Percentiles rank a stretch among this genome's conserved stretches.
Conservation (phyloP, 805 yeast genomes). For the Myxozyma mucilagina region DNA sequence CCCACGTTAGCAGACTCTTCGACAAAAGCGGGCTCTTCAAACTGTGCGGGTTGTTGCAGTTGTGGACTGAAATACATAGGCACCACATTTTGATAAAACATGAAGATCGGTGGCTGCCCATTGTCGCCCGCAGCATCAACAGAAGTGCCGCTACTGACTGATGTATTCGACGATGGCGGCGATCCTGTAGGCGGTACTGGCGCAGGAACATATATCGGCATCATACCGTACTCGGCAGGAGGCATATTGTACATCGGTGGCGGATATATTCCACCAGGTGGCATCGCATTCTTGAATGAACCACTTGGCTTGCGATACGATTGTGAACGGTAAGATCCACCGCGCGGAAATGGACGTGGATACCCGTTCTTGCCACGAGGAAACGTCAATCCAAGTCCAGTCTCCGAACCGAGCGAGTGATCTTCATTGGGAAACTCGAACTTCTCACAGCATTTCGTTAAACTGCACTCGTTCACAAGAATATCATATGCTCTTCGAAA, state of each 20-base stretch:
- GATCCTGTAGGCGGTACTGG: background rate
- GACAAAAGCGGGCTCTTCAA: background rate
- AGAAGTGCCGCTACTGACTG: background rate
- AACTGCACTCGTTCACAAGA: constrained; percentile 12
- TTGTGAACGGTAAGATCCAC: constrained; percentile 9
- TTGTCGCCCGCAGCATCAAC: background rate
- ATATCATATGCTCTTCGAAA: constrained; percentile 33
- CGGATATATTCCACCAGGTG: constrained; percentile 19
- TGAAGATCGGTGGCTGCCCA: background rate
- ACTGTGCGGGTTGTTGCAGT: background rate
- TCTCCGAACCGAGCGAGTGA: background rate
- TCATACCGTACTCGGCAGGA: constrained; percentile 12
- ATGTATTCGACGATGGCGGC: background rate
- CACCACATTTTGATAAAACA: background rate
- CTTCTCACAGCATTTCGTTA: constrained; percentile 16
- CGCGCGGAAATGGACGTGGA: constrained; percentile 7
- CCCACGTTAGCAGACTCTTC: no score
- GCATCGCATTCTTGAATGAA: background rate
- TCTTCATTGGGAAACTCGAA: constrained; percentile 25
- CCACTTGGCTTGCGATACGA: constrained; percentile 6
- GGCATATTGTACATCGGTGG: constrained; percentile 14
- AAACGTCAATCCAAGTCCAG: constrained; percentile 3
- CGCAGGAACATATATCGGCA: constrained; percentile 5
- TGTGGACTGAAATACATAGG: constrained; percentile 3
- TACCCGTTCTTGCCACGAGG: background rate